Evolutionary conservation across 1,139 yeast species (phyloP).

Genomic region (Lodderomyces theae): DNA sequence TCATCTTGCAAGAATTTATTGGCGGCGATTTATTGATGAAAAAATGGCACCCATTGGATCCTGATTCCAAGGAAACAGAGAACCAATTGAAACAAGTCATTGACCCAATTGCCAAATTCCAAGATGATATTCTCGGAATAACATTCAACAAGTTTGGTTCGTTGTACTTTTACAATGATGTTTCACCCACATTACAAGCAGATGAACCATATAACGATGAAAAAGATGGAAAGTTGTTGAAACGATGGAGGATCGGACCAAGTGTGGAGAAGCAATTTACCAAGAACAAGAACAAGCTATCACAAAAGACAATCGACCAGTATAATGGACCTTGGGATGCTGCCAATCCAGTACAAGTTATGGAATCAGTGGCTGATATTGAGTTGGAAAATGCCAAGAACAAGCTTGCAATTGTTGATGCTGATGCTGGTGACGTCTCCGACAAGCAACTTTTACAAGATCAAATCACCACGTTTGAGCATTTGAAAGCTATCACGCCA

Average conservation of each 20-base stretch:
- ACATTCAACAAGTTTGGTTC: constrained; percentile 78
- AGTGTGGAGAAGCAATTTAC: constrained; percentile 75
- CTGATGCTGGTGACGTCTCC: constrained; percentile 45
- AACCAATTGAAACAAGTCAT: constrained; percentile 54
- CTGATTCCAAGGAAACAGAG: constrained; percentile 29
- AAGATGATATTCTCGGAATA: constrained; percentile 46
- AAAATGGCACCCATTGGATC: constrained; percentile 80
- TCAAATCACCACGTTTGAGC: constrained; percentile 57
- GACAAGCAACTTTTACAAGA: constrained; percentile 43
- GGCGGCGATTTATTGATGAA: constrained; percentile 83
- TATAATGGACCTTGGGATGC: constrained; percentile 75
- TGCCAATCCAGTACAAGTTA: constrained; percentile 55
- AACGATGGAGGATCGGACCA: constrained; percentile 92
- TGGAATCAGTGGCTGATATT: constrained; percentile 60
- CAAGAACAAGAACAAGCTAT: constrained; percentile 56
- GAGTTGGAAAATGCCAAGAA: constrained; percentile 64
- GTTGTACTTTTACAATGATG: constrained; percentile 69
- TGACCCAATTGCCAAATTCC: constrained; percentile 61
- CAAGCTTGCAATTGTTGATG: constrained; percentile 54
- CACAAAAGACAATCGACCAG: constrained; percentile 43
- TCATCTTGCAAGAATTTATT: constrained; percentile 73
- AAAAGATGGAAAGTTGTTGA: constrained; percentile 47
- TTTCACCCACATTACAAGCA: constrained; percentile 36
- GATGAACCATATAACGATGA: constrained; percentile 67
- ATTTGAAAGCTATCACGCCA: constrained; percentile 54